A percentile compares a stretch with the other conserved stretches of the same genome.
Conservation (phyloP, 1,284 basidiomycete genomes). For the Schizopora paradoxa region DNA sequence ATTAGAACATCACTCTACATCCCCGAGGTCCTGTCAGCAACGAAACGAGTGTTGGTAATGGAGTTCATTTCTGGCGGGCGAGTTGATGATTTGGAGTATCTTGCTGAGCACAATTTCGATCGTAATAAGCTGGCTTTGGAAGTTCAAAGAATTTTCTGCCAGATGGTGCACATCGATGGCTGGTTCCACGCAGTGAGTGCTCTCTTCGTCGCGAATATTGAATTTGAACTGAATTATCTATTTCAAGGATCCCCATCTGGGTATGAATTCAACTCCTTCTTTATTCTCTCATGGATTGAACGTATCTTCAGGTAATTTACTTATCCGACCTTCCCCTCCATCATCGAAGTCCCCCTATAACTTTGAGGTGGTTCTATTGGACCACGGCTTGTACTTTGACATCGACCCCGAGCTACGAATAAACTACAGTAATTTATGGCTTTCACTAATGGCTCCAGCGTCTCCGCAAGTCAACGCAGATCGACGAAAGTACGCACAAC, state of each 20-base stretch:
- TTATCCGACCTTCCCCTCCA: constrained; percentile 73
- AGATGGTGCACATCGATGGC: constrained; percentile 96
- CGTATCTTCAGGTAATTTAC: constrained; percentile 67
- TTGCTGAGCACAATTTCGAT: constrained; percentile 84
- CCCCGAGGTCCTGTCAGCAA: constrained; percentile 80
- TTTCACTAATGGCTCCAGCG: constrained; percentile 74
- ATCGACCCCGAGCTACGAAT: constrained; percentile 72
- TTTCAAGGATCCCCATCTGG: constrained; percentile 69
- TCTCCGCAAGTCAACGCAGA: constrained; percentile 59
- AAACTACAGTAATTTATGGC: constrained; percentile 80
- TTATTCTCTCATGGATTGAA: constrained; percentile 9
- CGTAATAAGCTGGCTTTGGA: constrained; percentile 91
- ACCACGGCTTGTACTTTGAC: constrained; percentile 93
- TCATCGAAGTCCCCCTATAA: constrained; percentile 79
- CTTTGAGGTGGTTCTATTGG: constrained; percentile 90
- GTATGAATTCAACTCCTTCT: constrained; percentile 29
- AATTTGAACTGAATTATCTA: neutral
- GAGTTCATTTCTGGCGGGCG: constrained; percentile 88
- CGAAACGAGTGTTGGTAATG: constrained; percentile 89
- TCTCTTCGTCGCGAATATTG: constrained; percentile 3
- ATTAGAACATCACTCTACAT: constrained; percentile 84
- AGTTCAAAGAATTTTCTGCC: constrained; percentile 84
- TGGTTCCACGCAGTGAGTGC: constrained; percentile 77
- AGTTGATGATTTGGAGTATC: constrained; percentile 85
- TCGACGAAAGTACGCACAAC: constrained; percentile 77